phyloP scores from a whole-genome alignment of 2,329 filamentous ascomycete genomes.

The Colletotrichum liaoningense region DNA sequence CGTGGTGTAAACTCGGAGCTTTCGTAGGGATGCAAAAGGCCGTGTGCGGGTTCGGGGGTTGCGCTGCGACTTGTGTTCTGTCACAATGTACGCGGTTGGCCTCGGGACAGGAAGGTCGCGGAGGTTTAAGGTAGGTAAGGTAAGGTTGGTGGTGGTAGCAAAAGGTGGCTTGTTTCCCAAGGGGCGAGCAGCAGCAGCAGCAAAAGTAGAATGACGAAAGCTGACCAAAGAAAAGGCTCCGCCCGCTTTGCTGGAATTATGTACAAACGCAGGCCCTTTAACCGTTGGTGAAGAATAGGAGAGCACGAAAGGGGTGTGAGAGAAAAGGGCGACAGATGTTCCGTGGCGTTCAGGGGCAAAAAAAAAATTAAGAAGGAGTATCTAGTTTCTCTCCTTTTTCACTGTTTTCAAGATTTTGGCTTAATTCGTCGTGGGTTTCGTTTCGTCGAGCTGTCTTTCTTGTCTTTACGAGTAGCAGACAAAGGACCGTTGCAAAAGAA shows the following conservation, averaged over 20 bases:
- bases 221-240: slow-evolving; percentile 4
- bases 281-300: neutral
- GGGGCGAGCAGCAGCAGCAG: neutral
- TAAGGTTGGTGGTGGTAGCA: neutral
- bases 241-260: slow-evolving; percentile 10
- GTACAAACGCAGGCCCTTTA: neutral
- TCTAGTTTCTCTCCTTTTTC: neutral
- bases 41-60: slow-evolving; percentile 1
- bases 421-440: slow-evolving; percentile 13
- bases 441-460: slow-evolving; percentile 7
- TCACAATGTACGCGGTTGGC: slow-evolving; percentile 29
- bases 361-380: neutral
- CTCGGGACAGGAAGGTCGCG: slow-evolving; percentile 20
- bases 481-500: slow-evolving; percentile 33
- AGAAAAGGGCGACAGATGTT: neutral
- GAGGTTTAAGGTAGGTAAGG: slow-evolving; percentile 19
- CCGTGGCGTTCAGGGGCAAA: slow-evolving; percentile 7
- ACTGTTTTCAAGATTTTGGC: neutral
- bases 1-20: neutral
- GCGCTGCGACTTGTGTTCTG: slow-evolving; percentile 18
- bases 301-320: neutral
- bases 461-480: slow-evolving; percentile 20
- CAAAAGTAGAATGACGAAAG: slow-evolving; percentile 7
- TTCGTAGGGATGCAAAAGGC: neutral
- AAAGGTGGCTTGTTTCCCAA: slow-evolving; percentile 36